phyloP scores from a whole-genome alignment of 352 stramenopile species.

The Labyrinthula sp. region DNA sequence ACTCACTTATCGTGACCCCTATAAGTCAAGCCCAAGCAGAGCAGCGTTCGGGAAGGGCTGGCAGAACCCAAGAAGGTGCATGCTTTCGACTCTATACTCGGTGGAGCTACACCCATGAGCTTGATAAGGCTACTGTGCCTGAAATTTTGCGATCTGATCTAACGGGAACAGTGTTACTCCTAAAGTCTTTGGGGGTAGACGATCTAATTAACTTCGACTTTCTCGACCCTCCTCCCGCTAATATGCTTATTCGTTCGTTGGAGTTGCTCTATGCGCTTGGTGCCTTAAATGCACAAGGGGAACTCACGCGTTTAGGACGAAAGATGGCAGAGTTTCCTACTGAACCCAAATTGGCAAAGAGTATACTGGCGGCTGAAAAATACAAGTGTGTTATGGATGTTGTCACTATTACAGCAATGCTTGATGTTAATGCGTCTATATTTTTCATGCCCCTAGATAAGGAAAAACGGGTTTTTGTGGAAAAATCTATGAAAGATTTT shows the following conservation, averaged over 20 bases:
- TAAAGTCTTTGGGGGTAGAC: slow-evolving; percentile 97
- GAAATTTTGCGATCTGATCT: slow-evolving; percentile 95
- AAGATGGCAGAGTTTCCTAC: slow-evolving; percentile 82
- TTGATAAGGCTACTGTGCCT: slow-evolving; percentile 88
- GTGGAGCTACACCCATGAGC: slow-evolving; percentile 93
- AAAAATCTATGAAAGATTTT: slow-evolving; percentile 95
- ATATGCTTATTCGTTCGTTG: slow-evolving; percentile 88
- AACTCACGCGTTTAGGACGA: slow-evolving; percentile 84
- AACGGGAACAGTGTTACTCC: slow-evolving; percentile 85
- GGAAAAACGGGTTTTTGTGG: slow-evolving; percentile 73
- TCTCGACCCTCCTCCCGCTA: slow-evolving; percentile 92
- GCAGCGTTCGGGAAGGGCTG: slow-evolving; percentile 77
- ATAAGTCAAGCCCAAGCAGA: slow-evolving; percentile 88
- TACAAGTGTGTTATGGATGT: slow-evolving; percentile 73
- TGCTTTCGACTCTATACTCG: slow-evolving; percentile 97
- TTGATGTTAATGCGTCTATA: slow-evolving; percentile 87
- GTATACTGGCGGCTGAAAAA: slow-evolving; percentile 62
- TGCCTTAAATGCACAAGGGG: slow-evolving; percentile 89
- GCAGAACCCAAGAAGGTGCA: slow-evolving; percentile 84
- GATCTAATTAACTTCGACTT: slow-evolving; percentile 99
- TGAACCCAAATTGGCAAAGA: slow-evolving; percentile 81
- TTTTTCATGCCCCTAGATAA: slow-evolving; percentile 97
- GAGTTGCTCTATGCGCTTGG: slow-evolving; percentile 95
- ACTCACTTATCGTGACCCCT: slow-evolving; percentile 90
- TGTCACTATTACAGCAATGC: slow-evolving; percentile 88